Evolutionary conservation across 2,329 filamentous ascomycete species (phyloP).

Genomic region (Paraphaeosphaeria sporulosa): DNA sequence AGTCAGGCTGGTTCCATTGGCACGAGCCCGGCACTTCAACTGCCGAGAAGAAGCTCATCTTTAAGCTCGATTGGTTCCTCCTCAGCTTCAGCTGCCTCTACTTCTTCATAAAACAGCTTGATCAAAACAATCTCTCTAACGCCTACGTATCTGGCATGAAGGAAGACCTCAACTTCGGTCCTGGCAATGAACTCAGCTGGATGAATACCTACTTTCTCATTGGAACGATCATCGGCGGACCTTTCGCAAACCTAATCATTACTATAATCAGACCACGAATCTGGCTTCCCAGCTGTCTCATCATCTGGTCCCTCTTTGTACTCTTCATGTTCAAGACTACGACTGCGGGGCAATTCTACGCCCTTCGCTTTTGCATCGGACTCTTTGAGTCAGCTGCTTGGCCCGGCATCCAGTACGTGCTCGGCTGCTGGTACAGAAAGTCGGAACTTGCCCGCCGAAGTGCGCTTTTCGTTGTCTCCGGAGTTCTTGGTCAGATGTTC

Average conservation of each 20-base stretch:
- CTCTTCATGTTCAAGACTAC: conserved; percentile 14
- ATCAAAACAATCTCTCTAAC: conserved; percentile 23
- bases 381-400: conserved; percentile 13
- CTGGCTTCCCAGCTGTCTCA: conserved; percentile 13
- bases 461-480: not conserved
- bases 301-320: conserved; percentile 11
- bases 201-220: conserved; percentile 17
- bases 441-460: not conserved
- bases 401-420: not conserved
- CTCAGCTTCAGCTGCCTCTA: conserved; percentile 25
- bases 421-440: not conserved
- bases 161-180: conserved; percentile 18
- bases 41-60: conserved; percentile 25
- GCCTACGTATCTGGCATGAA: conserved; percentile 22
- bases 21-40: conserved; percentile 19
- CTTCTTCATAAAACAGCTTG: conserved; percentile 30
- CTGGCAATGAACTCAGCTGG: conserved; percentile 17
- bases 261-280: conserved; percentile 12
- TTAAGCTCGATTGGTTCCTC: conserved; percentile 27
- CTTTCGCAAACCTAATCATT: conserved; percentile 17
- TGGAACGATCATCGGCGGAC: conserved; percentile 1
- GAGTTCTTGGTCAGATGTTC: not conserved
- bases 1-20: conserved; percentile 15
- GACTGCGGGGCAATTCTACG: conserved; percentile 9
- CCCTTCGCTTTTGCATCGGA: conserved; percentile 13